A percentile compares a stretch with the other conserved stretches of the same genome.
Conservation (phyloP, 257 asterid species). For the Nicotiana obtusifolia region DNA sequence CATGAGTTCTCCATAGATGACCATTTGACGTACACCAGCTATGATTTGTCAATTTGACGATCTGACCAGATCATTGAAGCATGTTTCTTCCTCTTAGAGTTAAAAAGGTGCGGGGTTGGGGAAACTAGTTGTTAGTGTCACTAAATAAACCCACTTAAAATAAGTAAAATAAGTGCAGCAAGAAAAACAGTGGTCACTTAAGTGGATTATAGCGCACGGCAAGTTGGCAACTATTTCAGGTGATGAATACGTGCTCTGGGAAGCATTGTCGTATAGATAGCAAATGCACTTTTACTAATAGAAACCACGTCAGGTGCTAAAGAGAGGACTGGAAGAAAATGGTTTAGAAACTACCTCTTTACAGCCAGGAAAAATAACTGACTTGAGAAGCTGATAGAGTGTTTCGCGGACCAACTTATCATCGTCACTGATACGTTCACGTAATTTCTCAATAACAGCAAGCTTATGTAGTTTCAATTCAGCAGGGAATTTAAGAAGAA, state of each 20-base stretch:
- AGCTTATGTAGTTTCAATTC: constrained; percentile 85
- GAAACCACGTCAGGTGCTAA: neutral
- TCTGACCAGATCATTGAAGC: neutral
- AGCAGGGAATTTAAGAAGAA: constrained; percentile 61
- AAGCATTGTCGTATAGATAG: neutral
- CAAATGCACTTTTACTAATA: neutral
- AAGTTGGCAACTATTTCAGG: neutral
- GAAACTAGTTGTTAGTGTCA: neutral
- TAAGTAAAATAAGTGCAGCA: neutral
- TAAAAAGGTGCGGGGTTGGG: neutral
- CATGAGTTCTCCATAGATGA: neutral
- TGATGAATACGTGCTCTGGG: neutral
- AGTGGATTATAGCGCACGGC: neutral
- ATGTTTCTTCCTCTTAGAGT: neutral
- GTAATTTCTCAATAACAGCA: constrained; percentile 78
- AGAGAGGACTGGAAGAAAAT: neutral
- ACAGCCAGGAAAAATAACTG: constrained; percentile 70
- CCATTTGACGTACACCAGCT: neutral
- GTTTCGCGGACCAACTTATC: constrained; percentile 80
- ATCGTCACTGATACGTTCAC: constrained; percentile 87
- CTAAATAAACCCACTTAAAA: no score
- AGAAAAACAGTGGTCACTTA: neutral
- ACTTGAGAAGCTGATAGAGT: constrained; percentile 70
- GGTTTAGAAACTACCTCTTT: constrained; percentile 42
- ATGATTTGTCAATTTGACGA: neutral